These are phyloP conservation scores for Cronartium quercuum DNA, from an alignment of 1,284 basidiomycete genomes.

Conservation along the genomic window DNA sequence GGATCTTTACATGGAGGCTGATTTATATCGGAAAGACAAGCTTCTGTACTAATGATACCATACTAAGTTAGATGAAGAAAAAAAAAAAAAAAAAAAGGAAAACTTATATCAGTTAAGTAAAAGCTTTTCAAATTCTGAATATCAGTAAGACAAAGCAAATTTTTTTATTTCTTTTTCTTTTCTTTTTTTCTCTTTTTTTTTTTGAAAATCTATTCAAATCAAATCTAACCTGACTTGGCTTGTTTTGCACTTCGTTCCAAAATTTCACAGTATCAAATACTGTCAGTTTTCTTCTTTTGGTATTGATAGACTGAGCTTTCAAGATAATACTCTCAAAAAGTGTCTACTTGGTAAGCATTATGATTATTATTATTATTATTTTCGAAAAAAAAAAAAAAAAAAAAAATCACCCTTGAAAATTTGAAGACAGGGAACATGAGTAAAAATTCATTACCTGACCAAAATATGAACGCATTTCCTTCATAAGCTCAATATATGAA, in stretches of 20 bases:
- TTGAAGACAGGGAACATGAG: not conserved
- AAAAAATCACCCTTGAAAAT: not conserved
- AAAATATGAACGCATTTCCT: not conserved
- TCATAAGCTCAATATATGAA: not conserved
- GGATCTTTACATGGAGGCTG: constrained; percentile 17
- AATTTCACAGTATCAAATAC: constrained; percentile 17
- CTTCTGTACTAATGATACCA: constrained; percentile 7
- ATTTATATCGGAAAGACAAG: constrained; percentile 8
- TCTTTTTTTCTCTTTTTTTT: too few species aligned
- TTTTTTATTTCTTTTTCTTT: too few species aligned
- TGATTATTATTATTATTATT: not conserved
- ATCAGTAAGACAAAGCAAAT: too few species aligned
- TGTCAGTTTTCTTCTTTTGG: not conserved
- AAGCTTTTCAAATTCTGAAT: not conserved
- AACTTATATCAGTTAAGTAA: not conserved
- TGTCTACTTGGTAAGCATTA: too few species aligned
- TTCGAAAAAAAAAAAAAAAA: not conserved
- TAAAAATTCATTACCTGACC: not conserved
- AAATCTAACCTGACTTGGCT: not conserved
- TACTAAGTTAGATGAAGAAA: not conserved
- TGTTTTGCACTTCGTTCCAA: constrained; percentile 15
- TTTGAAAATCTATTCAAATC: not conserved
- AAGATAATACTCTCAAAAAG: not conserved
- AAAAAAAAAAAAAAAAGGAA: not conserved
- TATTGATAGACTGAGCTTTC: not conserved